A percentile compares a stretch with the other conserved stretches of the same genome.
Conservation (phyloP, 495 filamentous ascomycete genomes). For the Evernia prunastri region DNA sequence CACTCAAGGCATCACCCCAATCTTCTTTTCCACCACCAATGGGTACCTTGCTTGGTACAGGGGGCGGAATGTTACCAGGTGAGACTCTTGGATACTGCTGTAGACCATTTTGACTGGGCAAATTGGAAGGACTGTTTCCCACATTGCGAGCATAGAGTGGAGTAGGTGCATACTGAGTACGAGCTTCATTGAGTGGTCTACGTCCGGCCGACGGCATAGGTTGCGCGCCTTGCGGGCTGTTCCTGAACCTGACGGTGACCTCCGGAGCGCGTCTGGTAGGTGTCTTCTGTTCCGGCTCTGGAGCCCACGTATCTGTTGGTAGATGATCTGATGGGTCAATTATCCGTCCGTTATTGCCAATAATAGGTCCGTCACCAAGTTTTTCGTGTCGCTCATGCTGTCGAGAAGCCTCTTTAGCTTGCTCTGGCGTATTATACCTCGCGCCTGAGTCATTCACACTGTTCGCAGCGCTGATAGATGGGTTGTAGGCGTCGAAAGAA, state of each 20-base stretch:
- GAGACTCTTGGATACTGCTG: conserved; percentile 44
- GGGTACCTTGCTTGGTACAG: conserved; percentile 72
- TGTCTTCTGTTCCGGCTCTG: conserved; percentile 78
- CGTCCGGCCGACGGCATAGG: conserved; percentile 34
- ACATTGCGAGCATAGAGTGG: conserved; percentile 21
- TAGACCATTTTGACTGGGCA: conserved; percentile 47
- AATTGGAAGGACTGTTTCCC: conserved; percentile 26
- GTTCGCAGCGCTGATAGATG: conserved; percentile 33
- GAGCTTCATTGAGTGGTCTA: conserved; percentile 23
- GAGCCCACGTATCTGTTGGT: conserved; percentile 84
- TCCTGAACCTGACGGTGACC: conserved; percentile 45
- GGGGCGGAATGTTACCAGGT: conserved; percentile 39
- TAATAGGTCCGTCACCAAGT: conserved; percentile 51
- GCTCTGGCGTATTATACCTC: conserved; percentile 40
- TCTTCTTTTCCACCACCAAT: conserved; percentile 39
- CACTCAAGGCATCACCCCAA: conserved; percentile 57
- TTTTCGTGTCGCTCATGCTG: conserved; percentile 34
- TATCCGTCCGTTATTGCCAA: conserved; percentile 75
- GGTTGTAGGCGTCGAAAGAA: conserved; percentile 73
- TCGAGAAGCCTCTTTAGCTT: conserved; percentile 36
- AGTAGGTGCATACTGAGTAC: conserved; percentile 30
- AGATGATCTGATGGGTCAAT: conserved; percentile 93
- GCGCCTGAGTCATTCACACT: conserved; percentile 31
- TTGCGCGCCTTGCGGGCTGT: conserved; percentile 41
- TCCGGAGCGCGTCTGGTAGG: conserved; percentile 45